Percentiles rank a stretch among this genome's conserved stretches.
These are phyloP conservation scores for Ogataea naganishii DNA, from an alignment of 805 yeast species.

Conservation along the genomic window DNA sequence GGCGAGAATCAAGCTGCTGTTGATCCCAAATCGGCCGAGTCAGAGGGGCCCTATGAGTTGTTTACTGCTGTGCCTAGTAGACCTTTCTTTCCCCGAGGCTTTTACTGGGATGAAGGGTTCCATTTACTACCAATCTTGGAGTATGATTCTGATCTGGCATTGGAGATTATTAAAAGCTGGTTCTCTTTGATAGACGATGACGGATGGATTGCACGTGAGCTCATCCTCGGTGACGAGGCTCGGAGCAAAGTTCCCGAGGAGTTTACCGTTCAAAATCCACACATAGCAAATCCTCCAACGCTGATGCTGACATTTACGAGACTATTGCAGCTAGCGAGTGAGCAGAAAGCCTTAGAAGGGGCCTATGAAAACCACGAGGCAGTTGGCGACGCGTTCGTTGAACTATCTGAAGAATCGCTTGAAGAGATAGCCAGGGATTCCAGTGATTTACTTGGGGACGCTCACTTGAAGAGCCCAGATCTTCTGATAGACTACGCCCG, in stretches of 20 bases:
- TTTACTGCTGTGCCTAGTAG: constrained; percentile 87
- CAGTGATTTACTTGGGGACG: constrained; percentile 32
- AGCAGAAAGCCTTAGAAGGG: constrained; percentile 3
- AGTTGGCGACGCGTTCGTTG: constrained; percentile 8
- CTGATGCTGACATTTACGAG: constrained; percentile 64
- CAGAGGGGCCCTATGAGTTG: constrained; percentile 71
- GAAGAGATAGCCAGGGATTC: constrained; percentile 18
- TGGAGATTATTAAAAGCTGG: constrained; percentile 85
- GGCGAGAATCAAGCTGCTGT: too few species aligned
- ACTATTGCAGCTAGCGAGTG: constrained; percentile 38
- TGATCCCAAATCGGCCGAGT: constrained; percentile 44
- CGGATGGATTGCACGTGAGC: constrained; percentile 97
- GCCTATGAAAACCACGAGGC: constrained; percentile 1
- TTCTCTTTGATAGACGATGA: constrained; percentile 73
- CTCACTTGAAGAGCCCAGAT: constrained; percentile 51
- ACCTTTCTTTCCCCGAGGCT: constrained; percentile 93
- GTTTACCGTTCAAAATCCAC: constrained; percentile 79
- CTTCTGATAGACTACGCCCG: constrained; percentile 48
- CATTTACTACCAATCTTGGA: constrained; percentile 76
- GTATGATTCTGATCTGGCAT: constrained; percentile 73
- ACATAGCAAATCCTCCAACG: constrained; percentile 94
- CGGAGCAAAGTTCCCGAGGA: constrained; percentile 79
- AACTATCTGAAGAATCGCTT: constrained; percentile 17
- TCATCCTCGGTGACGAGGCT: constrained; percentile 86
- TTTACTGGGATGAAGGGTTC: constrained; percentile 98